Base-by-base conservation (phyloP, 306 rosid species). In the Sphenostylis stenocarpa region DNA sequence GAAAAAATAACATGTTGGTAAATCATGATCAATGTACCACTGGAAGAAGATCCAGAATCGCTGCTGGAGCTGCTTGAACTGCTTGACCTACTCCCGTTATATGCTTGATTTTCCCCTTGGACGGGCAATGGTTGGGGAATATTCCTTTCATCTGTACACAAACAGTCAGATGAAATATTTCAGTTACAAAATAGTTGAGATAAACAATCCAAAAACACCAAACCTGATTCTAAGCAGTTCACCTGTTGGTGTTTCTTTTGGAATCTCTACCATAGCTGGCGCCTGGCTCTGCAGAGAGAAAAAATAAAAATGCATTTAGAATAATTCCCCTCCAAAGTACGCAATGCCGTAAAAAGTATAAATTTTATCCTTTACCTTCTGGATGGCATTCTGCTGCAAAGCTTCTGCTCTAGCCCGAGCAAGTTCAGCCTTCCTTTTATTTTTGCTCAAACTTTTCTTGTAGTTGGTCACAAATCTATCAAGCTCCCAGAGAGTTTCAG, bases 41-140 rank as follows among this genome's bases (percentile, higher is more conserved):
- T 92, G 23, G 99, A 95, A 66, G 97, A 90, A 67, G 99, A 92
- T 58, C 96, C 97, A 57, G 99, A 95, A 86, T 85, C 98, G 66
- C 99, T 92, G 85, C 96, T 95, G 34, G 99, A 95, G 84, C 97
- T 89, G 91, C 96, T 88, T 72, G 97, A 90, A 82, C 99, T 95
- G 85, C 98, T 90, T 65, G 97, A 89, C 83, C 97, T 90, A 89
- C 97, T 92, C 76, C 90, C 84, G 85, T 87, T 85, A 80, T 88
- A 86, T 15, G 84, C 85, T 76, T 77, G 91, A 67, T 77, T 85
- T 72, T 82, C 91, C 70, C 79, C 89, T 79, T 82, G 96, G 63
- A 75, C 74, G 23, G 96, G 89, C 51, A 86, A 69, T 3, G 88
- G 77, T 33, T 90, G 72, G 39, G 92, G 80, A 57, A 80, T 77